Base-by-base conservation (phyloP, 371 early-diverging fungal genomes). In the Polyrhizophydium stewartii region DNA sequence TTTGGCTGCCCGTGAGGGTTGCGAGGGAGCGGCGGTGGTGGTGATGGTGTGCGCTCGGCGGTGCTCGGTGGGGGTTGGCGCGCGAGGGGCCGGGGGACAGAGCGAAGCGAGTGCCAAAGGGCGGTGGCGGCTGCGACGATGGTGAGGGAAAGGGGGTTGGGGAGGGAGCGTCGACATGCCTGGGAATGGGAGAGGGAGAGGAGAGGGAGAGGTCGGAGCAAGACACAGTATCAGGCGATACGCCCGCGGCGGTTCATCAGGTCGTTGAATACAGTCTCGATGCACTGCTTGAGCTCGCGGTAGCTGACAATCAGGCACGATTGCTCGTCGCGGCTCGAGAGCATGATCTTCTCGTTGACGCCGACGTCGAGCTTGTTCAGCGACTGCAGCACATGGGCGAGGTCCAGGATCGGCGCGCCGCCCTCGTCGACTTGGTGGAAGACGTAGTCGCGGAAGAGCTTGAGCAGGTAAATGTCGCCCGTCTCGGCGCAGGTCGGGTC, bases 291-390 rank as follows among this genome's bases (percentile, higher is more conserved):
- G 60, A 97, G 77, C 65, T 96, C 95, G 57, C 84, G 80, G 71
- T 96, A 97, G 53, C 85, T 87, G 33, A 96, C 93, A 59, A 97
- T 89, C 41, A 97, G 76, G 59, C 93, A 92, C n/a, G 93, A 89
- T 68, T 91, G 88, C 60, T 95, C 93, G 65, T 97, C 98, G 61
- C 93, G 84, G 47, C 92, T 92, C 78, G 87, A 89, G 13, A 97
- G 85, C 79, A 93, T 84, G 53, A 97, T 83, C 65, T 87, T 91
- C 75, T 97, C 96, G 37, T 87, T 86, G 3, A 88, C 85, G n/a
- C 95, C 96, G 1, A 87, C 88, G 75, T 97, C 97, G 75, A 97
- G 73, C 96, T 94, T 96, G 75, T 97, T 98, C 52, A 98, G 78
- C 72, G 92, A 92, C n/a, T 88, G 81, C 40, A 97, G 52, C 9